Evolutionary conservation across 805 yeast genomes (phyloP).

Genomic region (Candida silvatica): DNA sequence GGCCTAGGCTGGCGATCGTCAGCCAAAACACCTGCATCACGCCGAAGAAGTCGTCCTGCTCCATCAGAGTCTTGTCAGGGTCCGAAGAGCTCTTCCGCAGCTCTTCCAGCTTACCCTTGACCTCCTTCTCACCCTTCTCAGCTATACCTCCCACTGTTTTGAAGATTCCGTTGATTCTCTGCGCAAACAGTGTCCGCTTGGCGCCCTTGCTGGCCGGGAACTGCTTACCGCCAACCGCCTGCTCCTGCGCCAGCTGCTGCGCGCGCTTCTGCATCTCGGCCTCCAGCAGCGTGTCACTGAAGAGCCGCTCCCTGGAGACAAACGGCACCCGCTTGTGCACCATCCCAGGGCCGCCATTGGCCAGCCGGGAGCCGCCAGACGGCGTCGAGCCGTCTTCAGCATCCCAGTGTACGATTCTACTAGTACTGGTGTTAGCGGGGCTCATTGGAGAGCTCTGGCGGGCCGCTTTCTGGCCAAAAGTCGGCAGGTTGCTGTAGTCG

Average conservation of each 20-base stretch:
- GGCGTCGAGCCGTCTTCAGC: too few species aligned
- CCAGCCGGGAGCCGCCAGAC: too few species aligned
- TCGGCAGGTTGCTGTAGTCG: constrained; percentile 1
- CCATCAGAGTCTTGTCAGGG: neutral
- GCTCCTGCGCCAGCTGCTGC: neutral
- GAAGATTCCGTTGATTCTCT: constrained; percentile 3
- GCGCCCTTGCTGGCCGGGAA: neutral
- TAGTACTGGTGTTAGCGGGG: too few species aligned
- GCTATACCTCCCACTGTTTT: neutral
- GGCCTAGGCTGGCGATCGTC: constrained; percentile 13
- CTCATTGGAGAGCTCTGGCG: too few species aligned
- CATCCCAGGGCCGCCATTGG: too few species aligned
- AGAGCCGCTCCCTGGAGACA: neutral
- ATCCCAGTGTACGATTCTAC: too few species aligned
- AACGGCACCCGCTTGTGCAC: too few species aligned
- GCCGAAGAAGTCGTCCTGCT: constrained; percentile 14
- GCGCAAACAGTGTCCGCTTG: constrained; percentile 1
- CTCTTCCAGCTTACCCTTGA: constrained; percentile 1
- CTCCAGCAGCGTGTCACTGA: neutral
- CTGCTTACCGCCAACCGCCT: neutral
- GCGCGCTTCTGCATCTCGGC: neutral
- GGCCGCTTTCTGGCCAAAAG: constrained; percentile 1
- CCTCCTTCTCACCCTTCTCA: neutral
- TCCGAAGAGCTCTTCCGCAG: too few species aligned
- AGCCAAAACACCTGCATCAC: constrained; percentile 15